Base-by-base conservation (phyloP, 2,329 filamentous ascomycete species). In the Penicillium frequentans region DNA sequence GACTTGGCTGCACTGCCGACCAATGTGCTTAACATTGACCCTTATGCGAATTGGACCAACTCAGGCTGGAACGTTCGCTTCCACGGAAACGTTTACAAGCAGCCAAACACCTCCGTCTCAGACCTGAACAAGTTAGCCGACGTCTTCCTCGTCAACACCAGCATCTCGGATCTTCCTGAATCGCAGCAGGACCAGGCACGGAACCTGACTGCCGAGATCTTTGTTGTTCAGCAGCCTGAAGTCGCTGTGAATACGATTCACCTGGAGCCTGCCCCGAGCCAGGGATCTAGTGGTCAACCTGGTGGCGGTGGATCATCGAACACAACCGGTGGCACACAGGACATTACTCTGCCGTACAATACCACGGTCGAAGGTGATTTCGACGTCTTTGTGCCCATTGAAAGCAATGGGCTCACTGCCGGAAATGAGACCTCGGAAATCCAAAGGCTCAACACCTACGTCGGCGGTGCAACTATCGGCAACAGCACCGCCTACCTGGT, bases 61-160 rank as follows among this genome's bases (percentile, higher is more conserved):
- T 74, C 85, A 56, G 88, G 88, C 33, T 93, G 90, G 90, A 90
- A 87, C 60, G 81, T 92, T 3, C 82, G 89, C 27, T 84, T 92
- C 60, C 90, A 89, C 63, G 90, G 90, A 64, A 91, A 91, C 67
- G 86, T 92, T n/a, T 93, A 87, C 80, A 92, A 91, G 72, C 83
- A 89, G 60, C 90, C 90, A 1, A 84, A 90, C 57, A 86, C 89
- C 33, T 83, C 82, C 1, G 79, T 85, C 63, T 76, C 79, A 33
- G 89, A 85, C 64, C 77, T 93, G 46, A 82, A 93, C 63, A 79
- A 86, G 37, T 78, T 92, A 3, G 87, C 89, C 56, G 86, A 91
- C 62, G 72, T 85, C 31, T 91, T 92, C 73, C 79, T 93, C 10
- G 82, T 91, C 57, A 87, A 82, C 49, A 85, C 84, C 6, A 80